Evolutionary conservation across 2,329 filamentous ascomycete genomes (phyloP).

Genomic region (Penicillium frequentans): DNA sequence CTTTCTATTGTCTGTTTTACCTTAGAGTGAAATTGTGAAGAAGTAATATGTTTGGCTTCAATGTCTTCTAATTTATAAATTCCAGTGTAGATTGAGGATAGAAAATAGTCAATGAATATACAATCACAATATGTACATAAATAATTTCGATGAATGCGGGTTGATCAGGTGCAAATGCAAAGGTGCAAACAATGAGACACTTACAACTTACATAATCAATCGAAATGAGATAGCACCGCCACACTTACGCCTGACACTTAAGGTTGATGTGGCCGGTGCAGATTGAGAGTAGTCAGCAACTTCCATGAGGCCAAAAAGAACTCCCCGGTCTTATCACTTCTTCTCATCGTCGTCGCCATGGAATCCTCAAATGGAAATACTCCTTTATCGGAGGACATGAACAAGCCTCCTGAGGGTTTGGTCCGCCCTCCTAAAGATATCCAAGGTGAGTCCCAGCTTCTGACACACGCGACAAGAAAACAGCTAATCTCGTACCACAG

Average conservation of each 20-base stretch:
- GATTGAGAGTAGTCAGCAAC: neutral
- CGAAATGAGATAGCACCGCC: neutral
- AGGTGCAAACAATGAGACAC: neutral
- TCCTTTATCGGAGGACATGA: constrained; percentile 56
- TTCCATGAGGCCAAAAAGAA: constrained; percentile 3
- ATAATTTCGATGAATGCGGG: neutral
- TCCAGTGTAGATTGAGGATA: neutral
- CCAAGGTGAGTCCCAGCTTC: constrained; percentile 52
- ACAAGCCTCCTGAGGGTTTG: constrained; percentile 77
- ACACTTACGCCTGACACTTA: neutral
- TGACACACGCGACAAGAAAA: neutral
- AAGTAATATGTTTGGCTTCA: neutral
- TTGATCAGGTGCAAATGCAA: neutral
- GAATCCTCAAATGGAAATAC: constrained; percentile 43
- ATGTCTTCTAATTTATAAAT: neutral
- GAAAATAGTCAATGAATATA: neutral
- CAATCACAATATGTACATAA: neutral
- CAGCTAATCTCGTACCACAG: constrained; percentile 37
- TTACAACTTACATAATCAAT: neutral
- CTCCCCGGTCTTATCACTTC: neutral
- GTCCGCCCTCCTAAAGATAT: constrained; percentile 85
- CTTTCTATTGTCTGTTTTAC: neutral
- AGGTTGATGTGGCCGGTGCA: constrained; percentile 13
- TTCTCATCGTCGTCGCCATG: constrained; percentile 29
- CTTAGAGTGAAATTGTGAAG: neutral